Evolutionary conservation across 1,139 yeast genomes (phyloP).

Genomic region (Hemisphaericaspora subhashii): DNA sequence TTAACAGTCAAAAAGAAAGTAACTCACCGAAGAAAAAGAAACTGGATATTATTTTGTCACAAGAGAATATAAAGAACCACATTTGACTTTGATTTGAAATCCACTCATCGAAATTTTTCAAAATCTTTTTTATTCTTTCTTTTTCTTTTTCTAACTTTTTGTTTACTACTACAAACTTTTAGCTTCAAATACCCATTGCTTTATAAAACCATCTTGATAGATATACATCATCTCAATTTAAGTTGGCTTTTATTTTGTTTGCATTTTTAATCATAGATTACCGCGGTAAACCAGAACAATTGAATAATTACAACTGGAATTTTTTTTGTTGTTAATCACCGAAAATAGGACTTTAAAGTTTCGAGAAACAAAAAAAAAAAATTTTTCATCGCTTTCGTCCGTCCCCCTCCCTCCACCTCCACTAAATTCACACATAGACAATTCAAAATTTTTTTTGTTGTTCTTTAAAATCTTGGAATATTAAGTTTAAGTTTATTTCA

Average conservation of each 20-base stretch:
- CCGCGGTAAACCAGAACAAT: not conserved
- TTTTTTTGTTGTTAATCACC: constrained; percentile 1
- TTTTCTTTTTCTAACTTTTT: not conserved
- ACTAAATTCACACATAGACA: not conserved
- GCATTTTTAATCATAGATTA: not conserved
- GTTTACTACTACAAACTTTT: not conserved
- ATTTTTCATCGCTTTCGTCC: no score
- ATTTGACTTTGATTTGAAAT: no score
- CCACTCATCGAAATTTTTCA: no score
- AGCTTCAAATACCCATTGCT: no score
- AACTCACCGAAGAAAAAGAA: not conserved
- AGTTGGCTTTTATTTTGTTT: no score
- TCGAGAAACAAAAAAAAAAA: no score
- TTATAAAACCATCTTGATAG: not conserved
- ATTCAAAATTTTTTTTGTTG: no score
- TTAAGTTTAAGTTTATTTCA: no score
- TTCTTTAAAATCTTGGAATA: no score
- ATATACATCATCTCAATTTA: no score
- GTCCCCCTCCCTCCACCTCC: not conserved
- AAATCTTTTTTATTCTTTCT: not conserved
- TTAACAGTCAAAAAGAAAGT: not conserved
- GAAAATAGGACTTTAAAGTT: not conserved
- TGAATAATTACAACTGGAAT: not conserved
- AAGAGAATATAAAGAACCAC: not conserved
- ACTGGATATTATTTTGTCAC: not conserved